Base-by-base conservation (phyloP, 306 rosid genomes). In the Geum urbanum region DNA sequence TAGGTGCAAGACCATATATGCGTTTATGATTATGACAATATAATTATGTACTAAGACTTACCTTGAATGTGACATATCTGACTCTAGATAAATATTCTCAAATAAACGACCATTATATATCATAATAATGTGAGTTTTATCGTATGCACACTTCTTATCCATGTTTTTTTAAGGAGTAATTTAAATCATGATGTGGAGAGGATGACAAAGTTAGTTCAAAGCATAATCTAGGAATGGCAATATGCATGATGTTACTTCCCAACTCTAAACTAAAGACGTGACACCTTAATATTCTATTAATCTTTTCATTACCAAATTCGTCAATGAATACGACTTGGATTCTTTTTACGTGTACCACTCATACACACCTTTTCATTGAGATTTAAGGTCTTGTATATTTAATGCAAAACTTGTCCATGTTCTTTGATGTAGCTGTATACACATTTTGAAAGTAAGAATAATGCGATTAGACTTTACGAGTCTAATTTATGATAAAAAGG, bases 261-360 rank as follows among this genome's bases (percentile, higher is more conserved):
- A 69, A 40, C 22, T 1, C 8, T 13, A 1, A 20, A 20, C 8
- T 13, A 16, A 55, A 61, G 74, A 70, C 74, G 7, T 44, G 73
- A 69, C 73, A 55, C 43, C 64, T 69, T 69, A 43, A 69, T 69
- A 54, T 43, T 20, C 64, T 20, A 35, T 3, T 8, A 14, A 54
- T n/a, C 9, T 55, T 43, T 12, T 59, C 6, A 41, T 40, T 4
- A 60, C 15, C 45, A 10, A 24, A 24, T 24, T 24, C 37, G 37
- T 32, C 37, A 32, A 32, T 32, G 37, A 32, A 32, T 32, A 32
- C 4, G 37, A 32, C 37, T 32, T 32, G 4, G 37, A 32, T 32
- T 32, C 3, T 32, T 32, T 32, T 32, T 32, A 1, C 37, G 0
- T 32, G 37, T 32, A 32, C 9, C 65, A 7, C 62, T 14, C 2